Conservation (phyloP, 768 basidiomycete species). For the Russula compacta region DNA sequence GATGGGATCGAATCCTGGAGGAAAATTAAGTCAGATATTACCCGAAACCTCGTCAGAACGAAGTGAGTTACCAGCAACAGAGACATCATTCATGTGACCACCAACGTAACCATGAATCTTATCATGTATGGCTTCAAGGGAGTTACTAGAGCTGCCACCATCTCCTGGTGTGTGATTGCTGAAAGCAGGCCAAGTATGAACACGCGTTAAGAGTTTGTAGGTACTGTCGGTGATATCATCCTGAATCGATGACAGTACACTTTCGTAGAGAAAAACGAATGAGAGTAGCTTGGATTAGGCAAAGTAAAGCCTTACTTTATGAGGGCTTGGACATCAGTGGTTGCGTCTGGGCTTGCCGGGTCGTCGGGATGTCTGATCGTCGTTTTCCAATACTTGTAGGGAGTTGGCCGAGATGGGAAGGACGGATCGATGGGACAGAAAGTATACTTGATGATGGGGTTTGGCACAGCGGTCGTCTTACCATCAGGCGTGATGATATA, state of each 20-base stretch:
- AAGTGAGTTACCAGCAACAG: conserved; percentile 29
- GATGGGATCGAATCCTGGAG: conserved; percentile 40
- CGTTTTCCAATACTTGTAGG: conserved; percentile 3
- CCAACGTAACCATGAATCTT: conserved; percentile 29
- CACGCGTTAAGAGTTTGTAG: conserved; percentile 31
- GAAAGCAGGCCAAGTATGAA: conserved; percentile 36
- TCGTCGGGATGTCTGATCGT: conserved; percentile 11
- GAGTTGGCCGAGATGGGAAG: neutral
- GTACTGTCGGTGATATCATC: conserved; percentile 1
- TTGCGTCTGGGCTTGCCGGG: neutral
- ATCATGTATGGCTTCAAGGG: conserved; percentile 44
- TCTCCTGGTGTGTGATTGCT: conserved; percentile 37
- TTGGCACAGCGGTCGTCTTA: conserved; percentile 22
- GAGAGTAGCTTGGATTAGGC: neutral
- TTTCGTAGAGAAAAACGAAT: neutral
- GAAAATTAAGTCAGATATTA: conserved; percentile 18
- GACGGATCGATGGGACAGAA: conserved; percentile 28
- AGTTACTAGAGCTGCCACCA: conserved; percentile 34
- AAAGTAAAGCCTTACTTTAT: conserved; percentile 22
- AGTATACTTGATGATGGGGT: conserved; percentile 30
- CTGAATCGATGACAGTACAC: conserved; percentile 11
- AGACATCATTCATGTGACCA: conserved; percentile 21
- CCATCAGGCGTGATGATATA: conserved; percentile 30
- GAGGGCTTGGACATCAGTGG: conserved; percentile 25
- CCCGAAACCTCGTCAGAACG: conserved; percentile 31